Evolutionary conservation across 768 basidiomycete genomes (phyloP), one percentile per base, ranked within the genome.

Genomic region (Trametes cubensis): DNA sequence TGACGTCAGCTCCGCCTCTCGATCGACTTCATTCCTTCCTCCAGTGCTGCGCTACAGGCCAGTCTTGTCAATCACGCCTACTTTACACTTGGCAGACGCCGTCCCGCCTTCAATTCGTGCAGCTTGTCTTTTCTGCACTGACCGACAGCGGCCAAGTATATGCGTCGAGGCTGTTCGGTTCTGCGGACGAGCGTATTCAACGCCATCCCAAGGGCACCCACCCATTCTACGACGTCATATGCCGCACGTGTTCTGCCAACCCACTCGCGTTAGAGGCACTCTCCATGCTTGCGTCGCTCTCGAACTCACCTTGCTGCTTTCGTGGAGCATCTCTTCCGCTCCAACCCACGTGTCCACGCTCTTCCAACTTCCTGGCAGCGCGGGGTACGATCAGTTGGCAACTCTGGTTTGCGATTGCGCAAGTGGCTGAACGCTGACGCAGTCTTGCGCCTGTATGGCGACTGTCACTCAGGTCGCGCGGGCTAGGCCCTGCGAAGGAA

Each of bases 1-100:
- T 58, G 56, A 58, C 56, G 56, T 58, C 56, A 58, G 41, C 56
- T 44, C 56, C 26, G 46, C 34, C 26, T 49, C 25, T 20, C 25
- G 14, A 15, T 21, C 48, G 6, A 3, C 28, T 6, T 2, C 34
- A 34, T 34, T 34, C 34, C 34, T 2, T 34, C 34, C 34, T 11
- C 34, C n/a, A n/a, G n/a, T n/a, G n/a, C n/a, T n/a, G n/a, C n/a
- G n/a, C n/a, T n/a, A n/a, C n/a, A n/a, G n/a, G n/a, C n/a, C n/a
- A n/a, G n/a, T n/a, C n/a, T n/a, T n/a, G n/a, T n/a, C n/a, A n/a
- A n/a, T n/a, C n/a, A n/a, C n/a, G 8, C 28, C 28, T 11, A 6
- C 34, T 34, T 34, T 2, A 34, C 34, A 34, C 5, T 11, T 34
- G 34, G 34, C 34, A 34, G 34, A 34, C 34, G 34, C 34, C 34